Percentiles rank a stretch among this genome's conserved stretches.
Evolutionary conservation across 1,284 basidiomycete species (phyloP).

Genomic region (Coniferiporia sulphurascens): DNA sequence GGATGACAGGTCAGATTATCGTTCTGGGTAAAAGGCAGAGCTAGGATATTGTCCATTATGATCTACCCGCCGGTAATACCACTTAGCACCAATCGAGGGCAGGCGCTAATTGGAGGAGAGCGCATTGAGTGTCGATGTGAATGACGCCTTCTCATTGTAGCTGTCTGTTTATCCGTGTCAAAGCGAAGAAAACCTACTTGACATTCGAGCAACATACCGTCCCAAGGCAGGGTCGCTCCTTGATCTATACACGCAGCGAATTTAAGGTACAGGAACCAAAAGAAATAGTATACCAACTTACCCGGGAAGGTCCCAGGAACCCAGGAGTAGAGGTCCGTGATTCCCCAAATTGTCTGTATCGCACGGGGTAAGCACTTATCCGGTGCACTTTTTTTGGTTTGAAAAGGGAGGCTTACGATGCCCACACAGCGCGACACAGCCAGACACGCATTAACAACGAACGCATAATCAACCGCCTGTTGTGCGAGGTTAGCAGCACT

Average conservation of each 20-base stretch:
- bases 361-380: not conserved
- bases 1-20: too few relatives aligned
- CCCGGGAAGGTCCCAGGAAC: slow-evolving; percentile 45
- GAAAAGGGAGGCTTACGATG: slow-evolving; percentile 47
- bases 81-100: not conserved
- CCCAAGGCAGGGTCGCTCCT: slow-evolving; percentile 22
- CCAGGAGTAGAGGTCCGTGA: slow-evolving; percentile 41
- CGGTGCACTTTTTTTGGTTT: not conserved
- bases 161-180: not conserved
- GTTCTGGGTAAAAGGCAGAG: too few relatives aligned
- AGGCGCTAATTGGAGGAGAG: not conserved
- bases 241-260: not conserved
- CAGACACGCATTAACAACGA: slow-evolving; percentile 48
- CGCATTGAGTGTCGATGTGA: slow-evolving; percentile 4
- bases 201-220: slow-evolving; percentile 8
- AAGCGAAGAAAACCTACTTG: not conserved
- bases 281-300: slow-evolving; percentile 23
- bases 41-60: too few relatives aligned
- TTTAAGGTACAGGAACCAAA: not conserved
- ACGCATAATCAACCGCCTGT: slow-evolving; percentile 51
- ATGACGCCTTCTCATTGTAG: slow-evolving; percentile 12
- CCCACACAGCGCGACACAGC: slow-evolving; percentile 46
- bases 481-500: slow-evolving; percentile 42
- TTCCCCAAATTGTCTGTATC: slow-evolving; percentile 15
- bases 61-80: too few relatives aligned